Evolutionary conservation across 768 basidiomycete genomes (phyloP), one percentile per base, ranked within the genome.

Genomic region (Sporobolomyces pararoseus): DNA sequence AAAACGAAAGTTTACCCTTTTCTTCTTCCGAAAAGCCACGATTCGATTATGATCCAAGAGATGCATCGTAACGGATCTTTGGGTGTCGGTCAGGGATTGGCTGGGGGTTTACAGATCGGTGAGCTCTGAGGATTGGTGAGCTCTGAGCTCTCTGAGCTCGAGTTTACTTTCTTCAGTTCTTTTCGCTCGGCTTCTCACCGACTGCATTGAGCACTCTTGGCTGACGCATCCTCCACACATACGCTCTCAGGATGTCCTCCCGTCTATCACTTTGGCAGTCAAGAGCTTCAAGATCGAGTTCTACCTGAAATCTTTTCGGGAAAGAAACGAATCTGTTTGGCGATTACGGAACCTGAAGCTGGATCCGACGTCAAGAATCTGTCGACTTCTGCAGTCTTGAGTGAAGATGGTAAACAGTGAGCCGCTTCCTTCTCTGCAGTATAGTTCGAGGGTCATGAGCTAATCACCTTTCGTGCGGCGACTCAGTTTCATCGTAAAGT

Each of bases 361-460:
- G 77, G 77, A 1, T 65, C 60, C 34, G 77, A 77, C 59, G 77
- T 77, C 53, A 74, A 73, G 68, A 69, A 74, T 64, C 46, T 77
- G 7, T 62, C 65, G 35, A 71, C 71, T 44, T 72, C 75, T 52
- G 77, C 77, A 5, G 65, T 50, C 17, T 49, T 76, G 46, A 59
- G 55, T 1, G 53, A 35, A 3, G 77, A 77, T 54, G 73, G 73
- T 16, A 77, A 73, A 64, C 61, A 73, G 50, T 77, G 54, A 47
- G 46, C 23, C n/a, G n/a, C 50, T 47, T 13, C 46, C 10, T 23
- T 23, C 14, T 14, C 46, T 6, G 21, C 46, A 23, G 10, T 47
- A 42, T 17, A 17, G 17, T 9, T 9, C 39, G 39, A 42, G 39
- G 39, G 39, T 42, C 39, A 17, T 42, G 39, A 42, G 39, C 39